Conservation (phyloP, 805 yeast species). For the Metschnikowia arizonensis region DNA sequence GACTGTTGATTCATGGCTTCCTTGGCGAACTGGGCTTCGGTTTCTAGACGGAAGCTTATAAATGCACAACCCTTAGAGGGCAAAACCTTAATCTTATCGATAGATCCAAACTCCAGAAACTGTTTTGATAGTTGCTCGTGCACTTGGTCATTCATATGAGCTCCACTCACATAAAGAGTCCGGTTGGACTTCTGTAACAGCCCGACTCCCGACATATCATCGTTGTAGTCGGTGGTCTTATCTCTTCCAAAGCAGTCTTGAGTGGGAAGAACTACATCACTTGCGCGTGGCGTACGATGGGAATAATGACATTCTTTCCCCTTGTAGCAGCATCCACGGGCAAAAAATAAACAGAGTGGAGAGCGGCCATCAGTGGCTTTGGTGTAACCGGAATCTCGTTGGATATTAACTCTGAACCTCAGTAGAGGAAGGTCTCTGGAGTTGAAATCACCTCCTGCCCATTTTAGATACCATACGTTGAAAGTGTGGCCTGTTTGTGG, state of each 20-base stretch:
- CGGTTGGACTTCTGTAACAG: constrained; percentile 64
- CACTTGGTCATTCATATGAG: constrained; percentile 34
- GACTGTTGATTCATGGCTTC: constrained; percentile 91
- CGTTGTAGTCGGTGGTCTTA: constrained; percentile 73
- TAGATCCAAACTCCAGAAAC: constrained; percentile 73
- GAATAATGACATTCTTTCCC: constrained; percentile 74
- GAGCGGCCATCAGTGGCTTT: constrained; percentile 49
- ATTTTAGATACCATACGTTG: constrained; percentile 84
- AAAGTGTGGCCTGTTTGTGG: constrained; percentile 77
- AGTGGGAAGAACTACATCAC: constrained; percentile 57
- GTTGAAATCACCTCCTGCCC: constrained; percentile 72
- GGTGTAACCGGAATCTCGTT: constrained; percentile 71
- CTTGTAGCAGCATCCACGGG: constrained; percentile 79
- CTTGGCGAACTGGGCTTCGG: constrained; percentile 88
- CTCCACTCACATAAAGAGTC: constrained; percentile 73
- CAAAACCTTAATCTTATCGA: constrained; percentile 62
- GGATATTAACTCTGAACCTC: constrained; percentile 57
- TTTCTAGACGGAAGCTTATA: constrained; percentile 62
- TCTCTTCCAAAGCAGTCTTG: constrained; percentile 93
- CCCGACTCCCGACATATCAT: constrained; percentile 95
- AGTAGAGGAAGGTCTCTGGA: constrained; percentile 42
- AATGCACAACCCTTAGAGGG: constrained; percentile 70
- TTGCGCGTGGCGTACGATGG: constrained; percentile 67
- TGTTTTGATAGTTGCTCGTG: constrained; percentile 36
- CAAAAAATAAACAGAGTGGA: constrained; percentile 77